phyloP scores from a whole-genome alignment of 1,139 yeast species.

The Geotrichum carabidarum region DNA sequence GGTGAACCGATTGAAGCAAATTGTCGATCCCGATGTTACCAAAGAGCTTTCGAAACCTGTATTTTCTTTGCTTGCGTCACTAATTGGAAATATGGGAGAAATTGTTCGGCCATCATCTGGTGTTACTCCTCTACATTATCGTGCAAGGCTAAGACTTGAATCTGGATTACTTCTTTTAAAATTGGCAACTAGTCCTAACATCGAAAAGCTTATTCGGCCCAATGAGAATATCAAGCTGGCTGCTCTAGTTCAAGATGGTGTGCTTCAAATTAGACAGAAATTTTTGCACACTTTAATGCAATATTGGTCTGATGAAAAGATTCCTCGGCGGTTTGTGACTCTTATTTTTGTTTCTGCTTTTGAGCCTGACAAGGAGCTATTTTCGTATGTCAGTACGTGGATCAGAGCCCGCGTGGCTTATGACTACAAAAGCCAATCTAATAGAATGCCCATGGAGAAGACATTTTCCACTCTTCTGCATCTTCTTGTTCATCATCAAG shows the following conservation, averaged over 20 bases:
- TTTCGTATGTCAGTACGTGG: conserved; percentile 62
- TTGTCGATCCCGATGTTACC: conserved; percentile 37
- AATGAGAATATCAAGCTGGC: conserved; percentile 51
- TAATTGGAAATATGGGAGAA: conserved; percentile 80
- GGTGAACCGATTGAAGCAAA: conserved; percentile 56
- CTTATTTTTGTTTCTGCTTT: conserved; percentile 68
- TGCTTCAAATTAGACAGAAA: conserved; percentile 49
- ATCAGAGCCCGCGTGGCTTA: conserved; percentile 51
- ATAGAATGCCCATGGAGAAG: conserved; percentile 48
- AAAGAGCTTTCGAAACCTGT: conserved; percentile 54
- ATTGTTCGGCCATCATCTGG: conserved; percentile 49
- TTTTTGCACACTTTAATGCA: conserved; percentile 53
- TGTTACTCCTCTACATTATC: conserved; percentile 63
- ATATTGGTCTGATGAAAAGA: conserved; percentile 47
- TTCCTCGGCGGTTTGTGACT: conserved; percentile 64
- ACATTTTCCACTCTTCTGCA: conserved; percentile 64
- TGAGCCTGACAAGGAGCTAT: conserved; percentile 57
- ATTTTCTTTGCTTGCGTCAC: conserved; percentile 58
- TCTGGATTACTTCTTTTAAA: conserved; percentile 67
- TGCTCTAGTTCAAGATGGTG: conserved; percentile 63
- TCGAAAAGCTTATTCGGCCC: conserved; percentile 52
- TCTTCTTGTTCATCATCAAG: conserved; percentile 70
- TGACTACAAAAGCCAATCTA: conserved; percentile 23
- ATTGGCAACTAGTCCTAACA: conserved; percentile 53
- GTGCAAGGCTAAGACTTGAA: conserved; percentile 56